These are phyloP conservation scores for Nakaseomyces delphensis DNA, from an alignment of 1,139 yeast species.

Conservation along the genomic window DNA sequence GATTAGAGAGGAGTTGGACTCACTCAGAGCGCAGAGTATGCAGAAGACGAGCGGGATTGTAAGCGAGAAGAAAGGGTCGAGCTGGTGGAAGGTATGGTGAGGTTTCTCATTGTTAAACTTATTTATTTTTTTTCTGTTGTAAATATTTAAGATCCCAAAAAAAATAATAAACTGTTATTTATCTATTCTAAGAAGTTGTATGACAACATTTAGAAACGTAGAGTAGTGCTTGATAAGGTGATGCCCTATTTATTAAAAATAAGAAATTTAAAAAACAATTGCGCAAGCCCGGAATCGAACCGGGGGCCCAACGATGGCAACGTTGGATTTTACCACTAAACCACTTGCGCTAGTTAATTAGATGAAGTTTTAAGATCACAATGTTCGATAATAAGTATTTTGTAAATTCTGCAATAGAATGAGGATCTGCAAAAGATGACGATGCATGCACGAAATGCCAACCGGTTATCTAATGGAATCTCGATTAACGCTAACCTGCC, in stretches of 20 bases:
- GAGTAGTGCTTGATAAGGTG: no score
- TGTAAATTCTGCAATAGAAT: no score
- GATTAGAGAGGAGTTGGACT: conserved; percentile 34
- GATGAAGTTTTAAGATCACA: background rate
- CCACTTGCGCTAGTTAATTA: background rate
- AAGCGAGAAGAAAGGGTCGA: conserved; percentile 31
- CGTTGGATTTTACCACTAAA: conserved; percentile 5
- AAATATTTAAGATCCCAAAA: background rate
- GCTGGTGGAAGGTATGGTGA: conserved; percentile 27
- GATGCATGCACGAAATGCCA: no score
- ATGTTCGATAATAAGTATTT: no score
- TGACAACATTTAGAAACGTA: background rate
- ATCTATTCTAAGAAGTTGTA: no score
- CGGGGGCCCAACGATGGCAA: conserved; percentile 6
- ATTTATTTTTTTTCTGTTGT: background rate
- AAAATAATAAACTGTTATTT: no score
- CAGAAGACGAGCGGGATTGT: conserved; percentile 34
- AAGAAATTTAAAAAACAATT: background rate
- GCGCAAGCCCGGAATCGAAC: conserved; percentile 6
- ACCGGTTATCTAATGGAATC: no score
- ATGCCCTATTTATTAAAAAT: no score
- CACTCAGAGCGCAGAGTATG: conserved; percentile 29
- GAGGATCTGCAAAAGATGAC: no score
- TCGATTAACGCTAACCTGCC: no score
- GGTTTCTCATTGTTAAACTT: background rate